Evolutionary conservation across 768 basidiomycete genomes (phyloP).

Genomic region (Termitomyces sp.): DNA sequence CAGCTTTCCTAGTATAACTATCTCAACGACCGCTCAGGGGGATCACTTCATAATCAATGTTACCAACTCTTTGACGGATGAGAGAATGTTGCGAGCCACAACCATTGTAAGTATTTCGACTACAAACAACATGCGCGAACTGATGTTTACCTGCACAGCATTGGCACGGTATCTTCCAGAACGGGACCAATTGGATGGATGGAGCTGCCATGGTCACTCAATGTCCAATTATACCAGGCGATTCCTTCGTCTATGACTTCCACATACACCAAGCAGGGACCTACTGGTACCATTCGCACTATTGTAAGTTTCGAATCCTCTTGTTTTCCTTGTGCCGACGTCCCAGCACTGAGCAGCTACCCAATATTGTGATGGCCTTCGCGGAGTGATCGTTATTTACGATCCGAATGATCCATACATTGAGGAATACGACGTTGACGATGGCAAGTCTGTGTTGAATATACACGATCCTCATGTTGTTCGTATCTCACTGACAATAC

Average conservation of each 20-base stretch:
- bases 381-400: conserved; percentile 13
- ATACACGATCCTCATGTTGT: not conserved
- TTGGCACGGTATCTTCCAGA: conserved; percentile 4
- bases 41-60: conserved; percentile 3
- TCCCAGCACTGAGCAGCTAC: conserved; percentile 28
- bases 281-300: conserved; percentile 19
- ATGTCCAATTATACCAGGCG: not conserved
- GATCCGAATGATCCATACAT: conserved; percentile 25
- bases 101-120: not conserved
- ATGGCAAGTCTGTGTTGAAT: not conserved
- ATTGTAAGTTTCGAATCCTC: conserved; percentile 15
- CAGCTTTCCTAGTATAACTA: too few relatives aligned
- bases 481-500: not conserved
- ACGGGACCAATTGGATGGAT: not conserved
- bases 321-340: conserved; percentile 18
- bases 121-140: not conserved
- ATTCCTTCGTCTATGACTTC: conserved; percentile 32
- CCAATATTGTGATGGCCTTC: conserved; percentile 3
- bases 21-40: not conserved
- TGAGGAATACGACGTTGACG: conserved; percentile 22
- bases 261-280: conserved; percentile 15
- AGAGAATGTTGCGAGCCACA: not conserved
- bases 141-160: not conserved
- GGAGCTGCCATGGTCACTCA: conserved; percentile 1
- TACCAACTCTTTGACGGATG: not conserved